A percentile compares a stretch with the other conserved stretches of the same genome.
These are phyloP conservation scores for Candida anutae DNA, from an alignment of 1,139 yeast species.

Conservation along the genomic window DNA sequence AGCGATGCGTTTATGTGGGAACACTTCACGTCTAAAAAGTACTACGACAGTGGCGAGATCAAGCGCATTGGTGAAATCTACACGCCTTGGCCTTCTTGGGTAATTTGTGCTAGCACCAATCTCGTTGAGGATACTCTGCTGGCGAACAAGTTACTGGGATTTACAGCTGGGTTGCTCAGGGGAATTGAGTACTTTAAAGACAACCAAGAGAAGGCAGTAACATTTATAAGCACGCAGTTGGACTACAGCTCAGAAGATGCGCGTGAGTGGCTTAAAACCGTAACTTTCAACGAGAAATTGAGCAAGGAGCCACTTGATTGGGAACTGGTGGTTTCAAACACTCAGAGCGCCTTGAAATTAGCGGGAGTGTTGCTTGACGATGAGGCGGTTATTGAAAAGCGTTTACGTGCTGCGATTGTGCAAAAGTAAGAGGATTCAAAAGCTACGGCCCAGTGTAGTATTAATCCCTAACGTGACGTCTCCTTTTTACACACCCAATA, in stretches of 20 bases:
- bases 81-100: slow-evolving; percentile 98
- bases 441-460: neutral
- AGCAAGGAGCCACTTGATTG: slow-evolving; percentile 39
- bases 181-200: slow-evolving; percentile 62
- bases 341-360: slow-evolving; percentile 47
- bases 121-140: slow-evolving; percentile 18
- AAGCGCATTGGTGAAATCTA: slow-evolving; percentile 79
- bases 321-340: slow-evolving; percentile 45
- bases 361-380: slow-evolving; percentile 51
- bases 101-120: slow-evolving; percentile 45
- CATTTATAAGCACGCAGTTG: slow-evolving; percentile 55
- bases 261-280: slow-evolving; percentile 70
- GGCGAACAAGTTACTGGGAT: slow-evolving; percentile 23
- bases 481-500: slow-evolving; percentile 56
- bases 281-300: slow-evolving; percentile 47
- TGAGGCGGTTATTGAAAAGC: slow-evolving; percentile 16
- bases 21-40: slow-evolving; percentile 78
- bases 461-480: neutral
- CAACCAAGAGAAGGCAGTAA: slow-evolving; percentile 58
- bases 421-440: neutral
- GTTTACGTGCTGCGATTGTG: neutral
- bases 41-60: slow-evolving; percentile 73
- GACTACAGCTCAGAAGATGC: slow-evolving; percentile 80
- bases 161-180: slow-evolving; percentile 48
- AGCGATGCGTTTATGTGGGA: slow-evolving; percentile 97